phyloP scores from a whole-genome alignment of 1,284 basidiomycete species.

The Termitomyces sp. region DNA sequence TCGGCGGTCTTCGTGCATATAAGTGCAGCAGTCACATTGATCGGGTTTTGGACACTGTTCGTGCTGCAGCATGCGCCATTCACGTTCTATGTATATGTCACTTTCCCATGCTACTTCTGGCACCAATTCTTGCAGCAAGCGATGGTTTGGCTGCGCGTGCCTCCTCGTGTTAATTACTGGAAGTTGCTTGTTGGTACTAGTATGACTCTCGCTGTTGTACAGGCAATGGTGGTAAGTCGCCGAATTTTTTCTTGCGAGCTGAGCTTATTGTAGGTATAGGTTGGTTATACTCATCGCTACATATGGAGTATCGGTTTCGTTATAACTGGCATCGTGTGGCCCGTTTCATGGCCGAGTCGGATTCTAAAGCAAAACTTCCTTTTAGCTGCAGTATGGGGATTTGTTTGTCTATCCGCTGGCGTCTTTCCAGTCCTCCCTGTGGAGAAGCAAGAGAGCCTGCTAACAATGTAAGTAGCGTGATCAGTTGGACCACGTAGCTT shows the following conservation, averaged over 20 bases:
- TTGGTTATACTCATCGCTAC: conserved; percentile 62
- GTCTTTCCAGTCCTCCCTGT: conserved; percentile 72
- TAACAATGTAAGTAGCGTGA: conserved; percentile 46
- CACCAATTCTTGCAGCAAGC: conserved; percentile 37
- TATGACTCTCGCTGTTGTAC: conserved; percentile 41
- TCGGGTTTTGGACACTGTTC: conserved; percentile 49
- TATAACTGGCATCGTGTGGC: conserved; percentile 68
- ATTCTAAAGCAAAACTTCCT: conserved; percentile 16
- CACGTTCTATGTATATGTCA: conserved; percentile 75
- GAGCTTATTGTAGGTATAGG: conserved; percentile 29
- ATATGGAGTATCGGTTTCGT: conserved; percentile 73
- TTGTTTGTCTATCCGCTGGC: conserved; percentile 49
- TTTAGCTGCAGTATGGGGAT: conserved; percentile 42
- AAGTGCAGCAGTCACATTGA: conserved; percentile 28
- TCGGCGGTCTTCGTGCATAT: conserved; percentile 13
- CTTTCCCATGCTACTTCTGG: conserved; percentile 80
- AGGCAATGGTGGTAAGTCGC: conserved; percentile 68
- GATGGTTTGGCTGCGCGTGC: conserved; percentile 19
- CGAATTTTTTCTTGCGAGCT: neutral
- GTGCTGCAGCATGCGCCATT: conserved; percentile 59
- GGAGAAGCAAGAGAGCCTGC: conserved; percentile 67
- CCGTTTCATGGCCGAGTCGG: conserved; percentile 43
- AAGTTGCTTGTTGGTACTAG: conserved; percentile 21
- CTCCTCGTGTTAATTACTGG: conserved; percentile 8
- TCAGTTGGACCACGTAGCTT: neutral